phyloP scores from a whole-genome alignment of 2,329 filamentous ascomycete species.

The Alternaria sp. region DNA sequence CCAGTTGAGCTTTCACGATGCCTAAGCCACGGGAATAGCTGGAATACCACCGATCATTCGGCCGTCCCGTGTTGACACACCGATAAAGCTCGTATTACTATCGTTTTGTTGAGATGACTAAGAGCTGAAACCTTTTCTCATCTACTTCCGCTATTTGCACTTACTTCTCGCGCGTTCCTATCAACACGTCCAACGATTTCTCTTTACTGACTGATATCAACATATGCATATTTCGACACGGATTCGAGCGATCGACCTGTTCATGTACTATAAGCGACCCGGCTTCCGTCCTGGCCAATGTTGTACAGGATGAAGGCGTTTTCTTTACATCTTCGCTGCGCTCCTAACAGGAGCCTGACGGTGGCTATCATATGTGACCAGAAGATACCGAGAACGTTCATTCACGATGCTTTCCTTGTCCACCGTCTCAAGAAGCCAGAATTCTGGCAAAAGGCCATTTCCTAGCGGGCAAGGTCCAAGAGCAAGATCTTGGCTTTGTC shows the following conservation, averaged over 20 bases:
- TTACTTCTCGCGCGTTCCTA: too few relatives aligned
- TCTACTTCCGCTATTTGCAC: neutral
- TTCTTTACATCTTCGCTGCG: neutral
- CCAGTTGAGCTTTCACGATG: neutral
- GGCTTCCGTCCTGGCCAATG: neutral
- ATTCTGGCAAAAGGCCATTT: neutral
- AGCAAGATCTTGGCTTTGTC: neutral
- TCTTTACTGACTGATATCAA: neutral
- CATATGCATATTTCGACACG: neutral
- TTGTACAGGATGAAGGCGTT: neutral
- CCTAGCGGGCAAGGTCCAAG: too few relatives aligned
- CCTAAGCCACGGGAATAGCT: neutral
- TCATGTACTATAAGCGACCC: neutral
- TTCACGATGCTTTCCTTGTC: neutral
- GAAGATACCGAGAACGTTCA: neutral
- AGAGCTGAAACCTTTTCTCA: neutral
- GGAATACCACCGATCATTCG: neutral
- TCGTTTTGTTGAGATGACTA: neutral
- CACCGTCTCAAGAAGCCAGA: neutral
- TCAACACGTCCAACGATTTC: neutral
- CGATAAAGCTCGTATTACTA: neutral
- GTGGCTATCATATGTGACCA: neutral
- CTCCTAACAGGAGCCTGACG: neutral
- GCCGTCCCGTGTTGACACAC: neutral
- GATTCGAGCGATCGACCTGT: neutral